Evolutionary conservation across 495 filamentous ascomycete species (phyloP), one percentile per base, ranked within the genome.

Genomic region (Poronia punctata): DNA sequence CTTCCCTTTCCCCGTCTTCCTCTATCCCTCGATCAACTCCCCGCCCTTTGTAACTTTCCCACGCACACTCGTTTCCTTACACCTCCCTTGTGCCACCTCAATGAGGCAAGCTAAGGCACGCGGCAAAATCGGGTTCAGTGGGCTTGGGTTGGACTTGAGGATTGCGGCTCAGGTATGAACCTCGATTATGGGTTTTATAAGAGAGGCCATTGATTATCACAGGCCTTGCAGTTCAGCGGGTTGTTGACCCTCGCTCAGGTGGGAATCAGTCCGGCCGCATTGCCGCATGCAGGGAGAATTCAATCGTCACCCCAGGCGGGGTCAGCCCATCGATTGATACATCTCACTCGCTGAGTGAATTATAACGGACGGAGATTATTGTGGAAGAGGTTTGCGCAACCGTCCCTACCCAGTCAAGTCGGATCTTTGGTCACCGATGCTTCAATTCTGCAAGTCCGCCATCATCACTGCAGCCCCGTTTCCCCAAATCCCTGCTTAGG

Each of bases 331-430:
- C 26, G 24, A 38, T 28, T 42, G 39, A 41, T 28, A n/a, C n/a
- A n/a, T n/a, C n/a, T n/a, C n/a, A n/a, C n/a, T n/a, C n/a, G n/a
- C n/a, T n/a, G n/a, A n/a, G n/a, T n/a, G n/a, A n/a, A n/a, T n/a
- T n/a, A n/a, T n/a, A n/a, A n/a, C n/a, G n/a, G n/a, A n/a, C n/a
- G n/a, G n/a, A n/a, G n/a, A n/a, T n/a, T n/a, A n/a, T n/a, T n/a
- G n/a, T n/a, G n/a, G n/a, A n/a, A n/a, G n/a, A n/a, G 28, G 42
- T 45, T 27, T 45, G 42, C 35, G 28, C 42, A 45, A 45, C 42
- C 35, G 27, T 27, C 16, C 21, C n/a, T n/a, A n/a, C n/a, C n/a
- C n/a, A n/a, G n/a, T n/a, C 27, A 22, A 27, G 27, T 30, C n/a
- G 3, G 25, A 38, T 20, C 15, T 38, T 45, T 38, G 16, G 35